Evolutionary conservation across 768 basidiomycete species (phyloP), one percentile per base, ranked within the genome.

Genomic region (Boletus barrowsii): DNA sequence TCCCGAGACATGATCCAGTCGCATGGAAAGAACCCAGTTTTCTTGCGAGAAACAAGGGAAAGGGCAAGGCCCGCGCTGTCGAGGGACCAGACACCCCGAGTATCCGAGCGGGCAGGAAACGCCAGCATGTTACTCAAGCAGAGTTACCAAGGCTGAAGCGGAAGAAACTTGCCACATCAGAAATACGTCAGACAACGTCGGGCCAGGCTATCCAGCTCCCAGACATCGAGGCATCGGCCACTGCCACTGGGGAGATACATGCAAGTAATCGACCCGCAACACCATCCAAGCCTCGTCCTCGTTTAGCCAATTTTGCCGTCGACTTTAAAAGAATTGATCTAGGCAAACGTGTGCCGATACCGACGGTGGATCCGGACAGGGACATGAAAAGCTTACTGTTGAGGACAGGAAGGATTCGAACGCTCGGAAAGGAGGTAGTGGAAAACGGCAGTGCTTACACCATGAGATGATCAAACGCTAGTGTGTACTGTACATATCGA

Each of bases 1-100:
- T 40, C 32, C 50, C 58, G 24, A 44, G 36, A 39, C 72, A 72
- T 36, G 62, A 73, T 45, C 30, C 66, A 5, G 58, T 55, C 20
- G 56, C 69, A 46, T 72, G 71, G 71, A 67, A 65, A 46, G 51
- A 61, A 20, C 71, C 71, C 11, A 72, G 69, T 44, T 72, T 72
- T 51, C 61, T 72, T 47, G 6, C 54, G 22, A 67, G 46, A 42
- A 44, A 36, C 40, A 66, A 61, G 40, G 55, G 47, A 9, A 66
- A 68, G 26, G 62, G 49, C 1, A 66, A 66, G 45, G 53, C 54
- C 5, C 57, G 20, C 3, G 52, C 49, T 14, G 40, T 53, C 20
- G 41, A 56, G 20, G 59, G 49, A n/a, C 49, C 11, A 29, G 55
- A 49, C 15, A 40, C 22, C 6, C 40, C 52, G 13, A 50, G 36